These are phyloP conservation scores for Chaetomium fimeti DNA, from an alignment of 495 filamentous ascomycete species.

Conservation along the genomic window DNA sequence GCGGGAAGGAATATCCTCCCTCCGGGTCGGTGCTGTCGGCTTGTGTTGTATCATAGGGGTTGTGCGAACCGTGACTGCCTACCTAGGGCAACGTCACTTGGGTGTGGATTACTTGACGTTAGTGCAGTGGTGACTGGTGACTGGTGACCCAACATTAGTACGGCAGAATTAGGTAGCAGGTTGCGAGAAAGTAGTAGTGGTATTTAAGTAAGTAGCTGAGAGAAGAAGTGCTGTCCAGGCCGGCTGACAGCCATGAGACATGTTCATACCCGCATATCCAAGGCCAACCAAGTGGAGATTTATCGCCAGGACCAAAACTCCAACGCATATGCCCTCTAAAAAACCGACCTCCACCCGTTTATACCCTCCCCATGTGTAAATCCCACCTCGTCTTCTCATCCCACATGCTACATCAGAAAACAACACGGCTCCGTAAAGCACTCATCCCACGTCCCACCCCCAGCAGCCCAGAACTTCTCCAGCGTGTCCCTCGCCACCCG, in stretches of 20 bases:
- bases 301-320: too few species aligned
- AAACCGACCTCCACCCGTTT: not conserved
- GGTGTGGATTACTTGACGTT: too few species aligned
- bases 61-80: not conserved
- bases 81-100: too few species aligned
- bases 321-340: not conserved
- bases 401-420: conserved; percentile 2
- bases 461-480: conserved; percentile 36
- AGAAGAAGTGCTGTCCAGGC: too few species aligned
- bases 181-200: too few species aligned
- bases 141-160: not conserved
- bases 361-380: not conserved
- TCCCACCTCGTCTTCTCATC: not conserved
- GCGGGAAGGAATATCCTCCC: conserved; percentile 63
- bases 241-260: too few species aligned
- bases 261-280: too few species aligned
- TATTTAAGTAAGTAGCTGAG: too few species aligned
- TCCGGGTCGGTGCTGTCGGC: conserved; percentile 32
- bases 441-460: conserved; percentile 34
- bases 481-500: conserved; percentile 31
- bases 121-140: too few species aligned
- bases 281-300: too few species aligned
- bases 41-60: conserved; percentile 9
- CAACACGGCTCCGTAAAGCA: conserved; percentile 30
- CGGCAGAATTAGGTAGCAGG: not conserved